A percentile compares a stretch with the other conserved stretches of the same genome.
Conservation (phyloP, 2,329 filamentous ascomycete species). For the Xylaria sp. region DNA sequence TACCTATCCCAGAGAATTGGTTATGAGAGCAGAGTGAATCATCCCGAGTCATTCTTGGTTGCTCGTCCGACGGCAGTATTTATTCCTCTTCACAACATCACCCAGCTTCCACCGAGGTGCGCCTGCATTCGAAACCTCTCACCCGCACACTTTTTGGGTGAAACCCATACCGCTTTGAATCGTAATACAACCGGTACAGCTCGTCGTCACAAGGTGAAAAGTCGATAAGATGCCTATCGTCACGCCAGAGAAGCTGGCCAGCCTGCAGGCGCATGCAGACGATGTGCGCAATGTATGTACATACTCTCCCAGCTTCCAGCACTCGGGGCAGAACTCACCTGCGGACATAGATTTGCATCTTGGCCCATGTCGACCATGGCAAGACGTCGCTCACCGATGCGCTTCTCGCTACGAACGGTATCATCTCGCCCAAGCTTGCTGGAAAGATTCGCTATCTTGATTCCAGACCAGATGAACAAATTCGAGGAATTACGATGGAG, state of each 20-base stretch:
- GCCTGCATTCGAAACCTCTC: background rate
- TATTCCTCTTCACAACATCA: background rate
- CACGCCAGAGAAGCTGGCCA: conserved; percentile 80
- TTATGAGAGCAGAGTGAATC: conserved; percentile 11
- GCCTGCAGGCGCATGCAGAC: conserved; percentile 79
- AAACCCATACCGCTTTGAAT: background rate
- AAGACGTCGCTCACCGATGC: conserved; percentile 97
- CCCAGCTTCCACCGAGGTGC: background rate
- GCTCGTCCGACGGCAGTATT: conserved; percentile 6
- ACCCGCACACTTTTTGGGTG: background rate
- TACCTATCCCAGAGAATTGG: background rate
- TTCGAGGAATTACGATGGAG: conserved; percentile 98
- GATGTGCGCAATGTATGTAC: conserved; percentile 82
- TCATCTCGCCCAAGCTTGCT: conserved; percentile 95
- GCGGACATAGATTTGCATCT: conserved; percentile 73
- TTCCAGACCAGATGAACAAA: conserved; percentile 91
- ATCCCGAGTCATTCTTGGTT: conserved; percentile 15
- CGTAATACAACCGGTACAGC: conserved; percentile 15
- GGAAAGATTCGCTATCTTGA: conserved; percentile 98
- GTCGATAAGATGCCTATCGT: conserved; percentile 73
- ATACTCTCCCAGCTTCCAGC: conserved; percentile 25
- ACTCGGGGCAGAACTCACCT: conserved; percentile 24
- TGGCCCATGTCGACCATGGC: conserved; percentile 96
- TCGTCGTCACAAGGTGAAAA: background rate
- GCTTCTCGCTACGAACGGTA: conserved; percentile 95